Evolutionary conservation across 1,139 yeast genomes (phyloP).

Genomic region (Saccharomyces hybrid): DNA sequence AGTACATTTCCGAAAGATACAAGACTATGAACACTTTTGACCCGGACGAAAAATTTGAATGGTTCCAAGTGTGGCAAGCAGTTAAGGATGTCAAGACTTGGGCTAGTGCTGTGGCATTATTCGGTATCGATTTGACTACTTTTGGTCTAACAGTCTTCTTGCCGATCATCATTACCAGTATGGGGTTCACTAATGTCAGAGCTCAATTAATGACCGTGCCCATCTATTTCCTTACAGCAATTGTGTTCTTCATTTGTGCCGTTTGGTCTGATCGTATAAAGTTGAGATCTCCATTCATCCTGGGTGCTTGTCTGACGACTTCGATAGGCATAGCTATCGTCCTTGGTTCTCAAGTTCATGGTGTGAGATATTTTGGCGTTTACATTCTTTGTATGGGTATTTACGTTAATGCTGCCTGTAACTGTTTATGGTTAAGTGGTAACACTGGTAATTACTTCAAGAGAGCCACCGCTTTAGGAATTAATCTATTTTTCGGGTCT

Average conservation of each 20-base stretch:
- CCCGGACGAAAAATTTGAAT: conserved; percentile 36
- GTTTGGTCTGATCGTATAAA: conserved; percentile 37
- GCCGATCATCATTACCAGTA: conserved; percentile 40
- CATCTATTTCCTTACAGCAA: conserved; percentile 40
- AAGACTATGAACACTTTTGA: conserved; percentile 32
- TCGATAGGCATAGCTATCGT: conserved; percentile 39
- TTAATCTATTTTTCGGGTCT: conserved; percentile 41
- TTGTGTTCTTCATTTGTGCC: conserved; percentile 36
- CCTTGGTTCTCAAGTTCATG: conserved; percentile 30
- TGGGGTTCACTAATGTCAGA: conserved; percentile 39
- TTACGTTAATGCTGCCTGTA: conserved; percentile 38
- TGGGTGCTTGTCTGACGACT: conserved; percentile 34
- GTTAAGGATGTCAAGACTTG: conserved; percentile 38
- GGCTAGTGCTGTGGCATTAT: conserved; percentile 38
- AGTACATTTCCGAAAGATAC: conserved; percentile 42
- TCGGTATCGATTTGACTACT: conserved; percentile 41
- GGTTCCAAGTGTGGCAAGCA: conserved; percentile 38
- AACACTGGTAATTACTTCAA: conserved; percentile 41
- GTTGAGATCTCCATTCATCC: conserved; percentile 33
- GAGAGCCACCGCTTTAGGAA: conserved; percentile 41
- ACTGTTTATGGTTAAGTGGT: conserved; percentile 41
- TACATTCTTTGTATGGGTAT: conserved; percentile 39
- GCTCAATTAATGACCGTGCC: conserved; percentile 48
- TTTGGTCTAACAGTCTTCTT: conserved; percentile 45
- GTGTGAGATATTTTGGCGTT: conserved; percentile 43